Base-by-base conservation (phyloP, 768 basidiomycete species). In the Postia placenta region DNA sequence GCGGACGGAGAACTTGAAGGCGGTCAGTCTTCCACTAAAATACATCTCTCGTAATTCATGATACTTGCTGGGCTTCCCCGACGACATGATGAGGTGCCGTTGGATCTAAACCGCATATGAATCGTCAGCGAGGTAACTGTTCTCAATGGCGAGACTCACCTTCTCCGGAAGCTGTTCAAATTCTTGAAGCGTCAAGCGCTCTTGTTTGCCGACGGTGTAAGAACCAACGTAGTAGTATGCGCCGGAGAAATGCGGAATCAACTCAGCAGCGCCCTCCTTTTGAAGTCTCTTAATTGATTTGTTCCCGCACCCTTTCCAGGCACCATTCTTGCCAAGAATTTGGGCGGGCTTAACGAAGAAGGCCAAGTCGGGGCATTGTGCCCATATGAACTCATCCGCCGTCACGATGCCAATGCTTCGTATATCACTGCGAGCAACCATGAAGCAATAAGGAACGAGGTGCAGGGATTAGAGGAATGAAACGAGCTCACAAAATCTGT, bases 161-260 rank as follows among this genome's bases (percentile, higher is more conserved):
- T 47, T 47, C 23, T 37, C 6, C 3, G 46, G 46, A 27, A 47
- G 46, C 14, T 17, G 35, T 24, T 26, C 46, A 39, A 47, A 47
- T 24, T 47, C 36, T 15, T 47, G 36, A 2, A 27, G 5, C 15
- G 4, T 15, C 22, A 47, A n/a, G 2, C 2, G 19, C 20, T 39
- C 46, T 27, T 35, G 11, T 4, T 47, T 37, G 9, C 46, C 46
- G 11, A 47, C 26, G 5, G 46, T 26, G 33, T 47, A 47, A 2
- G 46, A 24, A 2, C 46, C 46, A 6, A 47, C 36, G 25, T 47
- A 47, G 25, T 47, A 47, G 26, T 39, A 47, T 15, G 46, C 46
- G 3, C 46, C 46, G 17, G 46, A 47, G 36, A 47, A 39, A 20
- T 47, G 27, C 9, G 46, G 36, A 4, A 47, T 19, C 7, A 47